Percentiles rank a stretch among this genome's conserved stretches.
These are phyloP conservation scores for Westerdykella sp. DNA, from an alignment of 2,329 filamentous ascomycete genomes.

Conservation along the genomic window DNA sequence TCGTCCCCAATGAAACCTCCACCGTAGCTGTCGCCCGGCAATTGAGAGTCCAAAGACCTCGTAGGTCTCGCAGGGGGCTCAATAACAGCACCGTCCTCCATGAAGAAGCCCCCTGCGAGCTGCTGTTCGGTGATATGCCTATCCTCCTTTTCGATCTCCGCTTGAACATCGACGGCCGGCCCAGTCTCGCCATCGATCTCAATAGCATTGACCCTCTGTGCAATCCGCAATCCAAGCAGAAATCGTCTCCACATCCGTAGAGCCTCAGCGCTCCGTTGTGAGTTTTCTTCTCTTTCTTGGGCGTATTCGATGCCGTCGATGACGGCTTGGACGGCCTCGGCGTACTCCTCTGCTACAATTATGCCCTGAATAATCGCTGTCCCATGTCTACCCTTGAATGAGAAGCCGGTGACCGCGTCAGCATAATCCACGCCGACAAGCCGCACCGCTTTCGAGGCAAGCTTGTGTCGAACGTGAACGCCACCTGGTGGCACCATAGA, in stretches of 20 bases:
- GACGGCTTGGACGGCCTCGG: constrained; percentile 65
- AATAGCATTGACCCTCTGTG: constrained; percentile 62
- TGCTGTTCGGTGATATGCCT: constrained; percentile 22
- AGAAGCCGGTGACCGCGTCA: constrained; percentile 83
- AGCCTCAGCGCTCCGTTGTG: constrained; percentile 45
- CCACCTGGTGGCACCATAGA: constrained; percentile 58
- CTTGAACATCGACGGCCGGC: constrained; percentile 22
- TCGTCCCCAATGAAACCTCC: too few relatives aligned
- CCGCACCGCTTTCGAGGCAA: constrained; percentile 65
- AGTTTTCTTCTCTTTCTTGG: constrained; percentile 56
- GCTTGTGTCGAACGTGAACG: constrained; percentile 50
- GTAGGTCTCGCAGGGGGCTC: constrained; percentile 29
- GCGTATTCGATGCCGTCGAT: constrained; percentile 63
- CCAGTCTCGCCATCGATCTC: constrained; percentile 31
- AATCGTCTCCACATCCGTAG: constrained; percentile 56
- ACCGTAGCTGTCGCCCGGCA: background rate
- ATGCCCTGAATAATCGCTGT: constrained; percentile 76
- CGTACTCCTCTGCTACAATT: constrained; percentile 66
- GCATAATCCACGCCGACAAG: constrained; percentile 78
- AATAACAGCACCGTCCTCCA: constrained; percentile 47
- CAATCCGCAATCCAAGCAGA: constrained; percentile 59
- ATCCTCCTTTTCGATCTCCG: constrained; percentile 25
- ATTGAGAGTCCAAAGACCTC: constrained; percentile 7
- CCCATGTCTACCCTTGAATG: constrained; percentile 77
- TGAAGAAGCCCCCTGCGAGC: constrained; percentile 37